These are phyloP conservation scores for Paecilomyces sp. DNA, from an alignment of 2,329 filamentous ascomycete genomes.

Conservation along the genomic window DNA sequence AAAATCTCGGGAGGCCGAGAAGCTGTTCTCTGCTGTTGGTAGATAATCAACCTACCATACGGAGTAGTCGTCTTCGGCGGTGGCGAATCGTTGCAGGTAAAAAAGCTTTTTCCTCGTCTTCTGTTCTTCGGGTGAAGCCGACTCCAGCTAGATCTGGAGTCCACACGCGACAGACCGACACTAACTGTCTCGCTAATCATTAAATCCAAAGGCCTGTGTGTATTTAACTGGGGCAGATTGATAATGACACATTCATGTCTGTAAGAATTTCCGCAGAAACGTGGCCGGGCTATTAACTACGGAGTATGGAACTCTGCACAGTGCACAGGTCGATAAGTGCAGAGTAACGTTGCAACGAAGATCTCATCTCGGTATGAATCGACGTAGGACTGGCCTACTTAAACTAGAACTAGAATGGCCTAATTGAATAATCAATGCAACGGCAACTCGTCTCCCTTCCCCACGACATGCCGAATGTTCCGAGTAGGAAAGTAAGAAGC, in stretches of 20 bases:
- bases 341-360: too few species aligned
- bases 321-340: too few species aligned
- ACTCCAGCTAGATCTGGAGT: background rate
- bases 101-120: background rate
- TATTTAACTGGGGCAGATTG: background rate
- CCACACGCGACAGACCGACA: background rate
- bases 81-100: background rate
- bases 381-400: too few species aligned
- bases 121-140: background rate
- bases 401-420: too few species aligned
- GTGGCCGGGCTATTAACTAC: background rate
- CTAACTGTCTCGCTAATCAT: too few species aligned
- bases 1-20: conserved; percentile 14
- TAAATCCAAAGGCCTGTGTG: too few species aligned
- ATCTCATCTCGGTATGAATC: too few species aligned
- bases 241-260: background rate
- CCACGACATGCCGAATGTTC: too few species aligned
- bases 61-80: background rate
- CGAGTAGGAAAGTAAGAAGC: too few species aligned
- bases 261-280: background rate
- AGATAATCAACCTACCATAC: too few species aligned
- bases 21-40: background rate
- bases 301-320: background rate
- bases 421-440: too few species aligned
- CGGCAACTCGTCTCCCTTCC: too few species aligned